A percentile compares a stretch with the other conserved stretches of the same genome.
Evolutionary conservation across 805 yeast species (phyloP).

Genomic region (Priceomyces fermenticarens): DNA sequence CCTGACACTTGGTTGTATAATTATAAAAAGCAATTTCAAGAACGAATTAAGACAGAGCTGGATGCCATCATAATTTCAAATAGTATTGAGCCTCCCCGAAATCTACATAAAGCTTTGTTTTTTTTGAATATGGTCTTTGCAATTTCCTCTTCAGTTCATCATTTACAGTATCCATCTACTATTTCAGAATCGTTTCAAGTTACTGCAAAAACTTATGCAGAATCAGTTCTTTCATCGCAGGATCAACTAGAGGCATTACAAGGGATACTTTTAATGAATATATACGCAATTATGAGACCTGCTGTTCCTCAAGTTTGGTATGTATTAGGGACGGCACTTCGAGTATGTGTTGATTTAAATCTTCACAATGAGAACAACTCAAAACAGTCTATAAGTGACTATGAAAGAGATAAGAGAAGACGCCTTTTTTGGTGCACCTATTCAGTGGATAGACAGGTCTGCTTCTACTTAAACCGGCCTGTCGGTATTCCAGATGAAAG

Average conservation of each 20-base stretch:
- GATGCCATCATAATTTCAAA: conserved; percentile 35
- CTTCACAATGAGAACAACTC: conserved; percentile 61
- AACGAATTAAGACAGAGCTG: conserved; percentile 8
- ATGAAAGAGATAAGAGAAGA: conserved; percentile 64
- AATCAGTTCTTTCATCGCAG: conserved; percentile 51
- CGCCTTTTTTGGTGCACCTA: conserved; percentile 88
- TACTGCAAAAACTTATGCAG: conserved; percentile 60
- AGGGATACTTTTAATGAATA: conserved; percentile 63
- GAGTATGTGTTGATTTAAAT: conserved; percentile 82
- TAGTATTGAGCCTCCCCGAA: conserved; percentile 42
- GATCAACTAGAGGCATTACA: conserved; percentile 72
- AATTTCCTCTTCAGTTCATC: conserved; percentile 71
- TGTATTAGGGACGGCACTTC: conserved; percentile 72
- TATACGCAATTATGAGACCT: conserved; percentile 84
- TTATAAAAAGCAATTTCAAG: conserved; percentile 31
- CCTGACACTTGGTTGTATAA: conserved; percentile 48
- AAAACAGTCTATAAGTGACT: conserved; percentile 43
- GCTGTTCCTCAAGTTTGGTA: conserved; percentile 94
- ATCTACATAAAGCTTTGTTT: conserved; percentile 55
- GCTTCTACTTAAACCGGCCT: conserved; percentile 84
- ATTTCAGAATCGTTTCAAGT: conserved; percentile 68
- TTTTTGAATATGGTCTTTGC: conserved; percentile 79
- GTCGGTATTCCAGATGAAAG: conserved; percentile 84
- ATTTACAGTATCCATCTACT: conserved; percentile 60
- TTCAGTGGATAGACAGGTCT: conserved; percentile 79